Evolutionary conservation across 192 early-diverging fungal genomes (phyloP), one percentile per base, ranked within the genome.

Genomic region (Kappamyces sp.): DNA sequence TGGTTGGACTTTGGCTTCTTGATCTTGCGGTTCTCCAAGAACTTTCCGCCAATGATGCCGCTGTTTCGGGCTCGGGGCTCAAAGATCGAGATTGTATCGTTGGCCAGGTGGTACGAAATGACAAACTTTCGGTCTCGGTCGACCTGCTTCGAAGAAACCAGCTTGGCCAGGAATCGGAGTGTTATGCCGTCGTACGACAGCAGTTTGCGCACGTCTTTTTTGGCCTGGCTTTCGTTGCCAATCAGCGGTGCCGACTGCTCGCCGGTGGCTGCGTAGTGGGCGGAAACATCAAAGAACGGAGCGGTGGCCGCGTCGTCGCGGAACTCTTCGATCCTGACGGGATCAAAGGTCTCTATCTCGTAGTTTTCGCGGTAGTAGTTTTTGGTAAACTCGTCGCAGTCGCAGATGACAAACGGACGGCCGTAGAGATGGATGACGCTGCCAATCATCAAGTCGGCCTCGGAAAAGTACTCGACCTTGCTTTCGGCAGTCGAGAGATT

Each of bases 341-440:
- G 78, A 59, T 80, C 74, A 59, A 80, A 80, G 11, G 38, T 60
- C 48, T 69, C 66, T 2, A 81, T 43, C 14, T 72, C 74, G 53
- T 76, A 77, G 49, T 77, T 77, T 32, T 76, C 77, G 22, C 65
- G 32, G 55, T 79, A 79, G 58, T 72, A 83, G 40, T 67, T 60
- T 39, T 71, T 70, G 39, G 80, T 83, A 62, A 80, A 83, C 32
- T 76, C 77, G 49, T 83, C 80, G 48, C 80, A 83, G 61, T 80
- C 80, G 47, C 75, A 81, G 45, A 84, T 76, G 39, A 84, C 68
- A 60, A 81, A 78, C 22, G 77, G 73, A 12, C 82, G 55, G 31
- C 77, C 75, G 46, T 79, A 72, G n/a, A 84, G 59, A 47, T 81
- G 77, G 31, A 84, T 54, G 6, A 81, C 75, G 5, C 68, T 59